Percentiles rank a stretch among this genome's conserved stretches.
Evolutionary conservation across 1,284 basidiomycete genomes (phyloP).

Genomic region (Ustilago tritici): DNA sequence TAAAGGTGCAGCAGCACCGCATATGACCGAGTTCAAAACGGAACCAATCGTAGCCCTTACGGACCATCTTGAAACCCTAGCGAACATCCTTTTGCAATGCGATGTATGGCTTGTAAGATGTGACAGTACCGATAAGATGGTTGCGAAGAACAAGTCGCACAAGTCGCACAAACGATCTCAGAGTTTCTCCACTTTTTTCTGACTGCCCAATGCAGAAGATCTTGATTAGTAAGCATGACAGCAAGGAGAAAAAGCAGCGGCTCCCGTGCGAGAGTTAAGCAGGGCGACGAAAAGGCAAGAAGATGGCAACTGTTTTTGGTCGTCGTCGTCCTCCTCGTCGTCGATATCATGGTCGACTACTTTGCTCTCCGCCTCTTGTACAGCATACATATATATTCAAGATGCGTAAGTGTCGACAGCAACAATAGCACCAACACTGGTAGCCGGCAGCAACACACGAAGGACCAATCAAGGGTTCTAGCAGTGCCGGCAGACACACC

Average conservation of each 20-base stretch:
- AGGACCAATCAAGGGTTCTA: neutral
- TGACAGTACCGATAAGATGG: too few relatives aligned
- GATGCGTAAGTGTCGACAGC: constrained; percentile 32
- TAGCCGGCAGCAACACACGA: neutral
- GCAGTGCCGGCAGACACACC: neutral
- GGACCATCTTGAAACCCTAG: constrained; percentile 32
- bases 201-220: neutral
- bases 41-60: constrained; percentile 10
- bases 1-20: neutral
- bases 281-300: constrained; percentile 11
- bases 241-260: neutral
- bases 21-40: constrained; percentile 7
- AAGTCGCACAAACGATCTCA: neutral
- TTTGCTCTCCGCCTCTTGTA: constrained; percentile 2
- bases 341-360: neutral
- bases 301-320: constrained; percentile 7
- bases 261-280: constrained; percentile 27
- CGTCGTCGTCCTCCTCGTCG: constrained; percentile 10
- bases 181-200: constrained; percentile 32
- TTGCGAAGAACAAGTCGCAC: too few relatives aligned
- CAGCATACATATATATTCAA: constrained; percentile 16
- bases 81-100: constrained; percentile 16
- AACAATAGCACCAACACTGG: neutral
- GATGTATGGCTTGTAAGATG: neutral
- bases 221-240: constrained; percentile 14